These are phyloP conservation scores for Polyporus tsugae DNA, from an alignment of 1,284 basidiomycete genomes.

Conservation along the genomic window DNA sequence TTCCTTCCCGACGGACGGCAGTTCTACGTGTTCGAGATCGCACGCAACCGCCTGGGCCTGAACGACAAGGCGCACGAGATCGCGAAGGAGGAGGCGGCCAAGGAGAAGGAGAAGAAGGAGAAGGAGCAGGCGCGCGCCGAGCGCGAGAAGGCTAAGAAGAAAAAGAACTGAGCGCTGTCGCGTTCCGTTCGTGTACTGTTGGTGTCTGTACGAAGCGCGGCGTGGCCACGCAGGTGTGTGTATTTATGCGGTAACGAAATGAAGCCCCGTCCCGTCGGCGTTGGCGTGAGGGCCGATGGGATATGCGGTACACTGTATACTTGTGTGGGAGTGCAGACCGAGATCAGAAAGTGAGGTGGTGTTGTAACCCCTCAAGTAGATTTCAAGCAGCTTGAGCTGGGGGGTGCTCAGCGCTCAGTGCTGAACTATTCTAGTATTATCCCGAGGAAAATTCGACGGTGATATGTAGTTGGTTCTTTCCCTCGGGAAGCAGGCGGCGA, in stretches of 20 bases:
- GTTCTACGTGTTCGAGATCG: constrained; percentile 65
- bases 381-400: too few species aligned
- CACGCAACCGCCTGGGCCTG: constrained; percentile 90
- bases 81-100: constrained; percentile 75
- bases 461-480: too few species aligned
- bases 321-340: too few species aligned
- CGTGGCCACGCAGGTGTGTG: not conserved
- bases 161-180: constrained; percentile 24
- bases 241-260: not conserved
- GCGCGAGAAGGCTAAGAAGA: constrained; percentile 47
- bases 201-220: not conserved
- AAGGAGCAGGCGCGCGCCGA: constrained; percentile 47
- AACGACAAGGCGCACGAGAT: constrained; percentile 91
- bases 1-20: not conserved
- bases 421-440: too few species aligned
- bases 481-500: too few species aligned
- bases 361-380: too few species aligned
- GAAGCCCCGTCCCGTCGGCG: too few species aligned
- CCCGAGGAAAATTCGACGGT: too few species aligned
- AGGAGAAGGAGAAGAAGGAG: constrained; percentile 65
- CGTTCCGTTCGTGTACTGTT: not conserved
- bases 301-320: too few species aligned
- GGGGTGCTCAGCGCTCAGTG: too few species aligned
- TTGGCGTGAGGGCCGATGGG: too few species aligned
- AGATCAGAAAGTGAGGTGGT: too few species aligned